Base-by-base conservation (phyloP, 345 rosid species). In the Citrus australasica region DNA sequence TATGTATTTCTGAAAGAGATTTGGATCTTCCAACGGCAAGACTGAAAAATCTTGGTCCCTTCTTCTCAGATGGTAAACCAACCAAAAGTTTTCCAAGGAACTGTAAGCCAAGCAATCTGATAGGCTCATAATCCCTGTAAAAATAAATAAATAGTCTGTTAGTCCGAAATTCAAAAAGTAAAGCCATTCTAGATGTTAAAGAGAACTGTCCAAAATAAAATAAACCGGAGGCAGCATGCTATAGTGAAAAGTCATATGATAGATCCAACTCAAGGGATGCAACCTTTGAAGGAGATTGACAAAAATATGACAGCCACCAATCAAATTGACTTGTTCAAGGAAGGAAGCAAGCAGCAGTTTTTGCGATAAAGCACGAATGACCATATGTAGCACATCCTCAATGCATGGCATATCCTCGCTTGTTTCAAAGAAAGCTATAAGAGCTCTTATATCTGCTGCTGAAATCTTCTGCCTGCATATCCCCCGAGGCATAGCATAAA, bases 101-200 rank as follows among this genome's bases (percentile, higher is more conserved):
- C 84, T 95, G 98, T 90, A 95, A 88, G 85, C 99, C 79, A n/a
- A 95, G 97, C 83, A 93, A 90, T 83, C 99, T 89, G 81, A 92
- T 84, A 71, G 98, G 94, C 83, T 95, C 99, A 76, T 85, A 83
- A 74, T 95, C 97, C 93, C 99, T 95, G 86, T 42, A 48, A 70
- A 80, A 78, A 64, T 32, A 53, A 33, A 28, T 16, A 65, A 33
- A 32, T 10, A 65, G 21, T 32, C 27, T 22, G 33, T 33, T 33
- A 14, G n/a, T 66, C 33, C 14, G 27, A 53, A 19, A 53, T 51
- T 51, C 14, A 55, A 56, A 63, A 74, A 79, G 28, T 40, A 70
- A 3, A 65, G 64, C 70, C 25, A 67, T 60, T 68, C 28, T 77
- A 66, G 33, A 38, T 51, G 53, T 27, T n/a, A 6, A 4, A 66